A percentile compares a stretch with the other conserved stretches of the same genome.
Evolutionary conservation across 2,329 filamentous ascomycete genomes (phyloP).

Genomic region (Nothophoma quercina): DNA sequence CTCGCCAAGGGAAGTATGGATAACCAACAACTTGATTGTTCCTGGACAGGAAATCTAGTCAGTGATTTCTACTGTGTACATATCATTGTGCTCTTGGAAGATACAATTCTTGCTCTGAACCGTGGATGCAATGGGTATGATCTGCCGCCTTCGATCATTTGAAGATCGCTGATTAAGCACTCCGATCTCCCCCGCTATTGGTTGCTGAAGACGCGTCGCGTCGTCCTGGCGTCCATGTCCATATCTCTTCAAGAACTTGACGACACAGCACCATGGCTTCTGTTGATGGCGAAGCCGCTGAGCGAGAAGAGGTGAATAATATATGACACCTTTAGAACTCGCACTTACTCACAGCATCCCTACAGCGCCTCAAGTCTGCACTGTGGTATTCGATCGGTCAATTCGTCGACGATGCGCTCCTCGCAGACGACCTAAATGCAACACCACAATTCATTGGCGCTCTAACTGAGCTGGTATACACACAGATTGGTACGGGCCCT

Average conservation of each 20-base stretch:
- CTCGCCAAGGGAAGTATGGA: background rate
- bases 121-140: too few species aligned
- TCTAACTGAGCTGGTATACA: conserved; percentile 82
- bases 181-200: conserved; percentile 26
- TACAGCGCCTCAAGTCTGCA: conserved; percentile 57
- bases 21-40: too few species aligned
- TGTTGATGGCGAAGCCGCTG: conserved; percentile 28
- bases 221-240: too few species aligned
- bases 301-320: conserved; percentile 43
- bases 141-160: too few species aligned
- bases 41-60: background rate
- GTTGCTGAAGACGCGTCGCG: conserved; percentile 28
- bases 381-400: conserved; percentile 53
- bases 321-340: background rate
- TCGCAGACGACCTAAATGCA: conserved; percentile 78
- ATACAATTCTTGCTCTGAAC: too few species aligned
- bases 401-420: conserved; percentile 85
- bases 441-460: conserved; percentile 88
- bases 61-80: too few species aligned
- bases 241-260: too few species aligned
- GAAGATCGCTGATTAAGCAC: conserved; percentile 4
- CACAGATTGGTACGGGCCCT: conserved; percentile 74
- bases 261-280: conserved; percentile 31
- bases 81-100: too few species aligned
- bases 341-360: background rate